Conservation (phyloP, 1,284 basidiomycete species). For the Amylostereum chailletii region DNA sequence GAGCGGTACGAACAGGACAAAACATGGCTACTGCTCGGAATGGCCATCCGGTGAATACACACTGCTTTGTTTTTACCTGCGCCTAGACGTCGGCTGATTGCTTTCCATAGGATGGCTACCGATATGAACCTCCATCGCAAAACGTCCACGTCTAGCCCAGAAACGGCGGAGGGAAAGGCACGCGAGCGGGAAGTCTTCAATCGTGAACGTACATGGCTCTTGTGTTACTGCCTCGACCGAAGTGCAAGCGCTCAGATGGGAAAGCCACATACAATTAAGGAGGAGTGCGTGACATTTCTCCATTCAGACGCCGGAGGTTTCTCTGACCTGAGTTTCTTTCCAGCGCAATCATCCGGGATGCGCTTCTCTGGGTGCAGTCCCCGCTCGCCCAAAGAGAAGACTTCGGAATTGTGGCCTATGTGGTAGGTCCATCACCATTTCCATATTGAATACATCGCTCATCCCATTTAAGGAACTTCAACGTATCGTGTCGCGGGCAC, state of each 20-base stretch:
- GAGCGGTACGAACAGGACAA: slow-evolving; percentile 95
- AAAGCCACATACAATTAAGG: slow-evolving; percentile 78
- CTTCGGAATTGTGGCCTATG: slow-evolving; percentile 56
- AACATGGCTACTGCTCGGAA: slow-evolving; percentile 86
- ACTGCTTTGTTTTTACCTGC: slow-evolving; percentile 10
- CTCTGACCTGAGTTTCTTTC: neutral
- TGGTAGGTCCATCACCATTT: slow-evolving; percentile 30
- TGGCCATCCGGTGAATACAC: slow-evolving; percentile 61
- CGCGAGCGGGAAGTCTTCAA: slow-evolving; percentile 84
- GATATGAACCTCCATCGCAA: slow-evolving; percentile 95
- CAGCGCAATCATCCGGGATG: slow-evolving; percentile 85
- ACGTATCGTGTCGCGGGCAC: slow-evolving; percentile 78
- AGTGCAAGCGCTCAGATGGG: slow-evolving; percentile 92
- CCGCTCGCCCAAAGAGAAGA: slow-evolving; percentile 58
- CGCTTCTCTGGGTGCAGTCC: slow-evolving; percentile 61
- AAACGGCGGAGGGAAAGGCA: slow-evolving; percentile 66
- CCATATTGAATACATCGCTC: neutral
- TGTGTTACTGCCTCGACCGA: slow-evolving; percentile 87
- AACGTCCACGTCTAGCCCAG: slow-evolving; percentile 57
- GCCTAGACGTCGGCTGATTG: slow-evolving; percentile 5
- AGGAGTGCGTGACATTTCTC: slow-evolving; percentile 56
- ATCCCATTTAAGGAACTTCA: slow-evolving; percentile 59
- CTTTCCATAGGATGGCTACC: slow-evolving; percentile 77
- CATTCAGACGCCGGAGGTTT: slow-evolving; percentile 2
- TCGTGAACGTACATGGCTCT: slow-evolving; percentile 88